Base-by-base conservation (phyloP, 2,329 filamentous ascomycete genomes). In the Talaromyces sp. region DNA sequence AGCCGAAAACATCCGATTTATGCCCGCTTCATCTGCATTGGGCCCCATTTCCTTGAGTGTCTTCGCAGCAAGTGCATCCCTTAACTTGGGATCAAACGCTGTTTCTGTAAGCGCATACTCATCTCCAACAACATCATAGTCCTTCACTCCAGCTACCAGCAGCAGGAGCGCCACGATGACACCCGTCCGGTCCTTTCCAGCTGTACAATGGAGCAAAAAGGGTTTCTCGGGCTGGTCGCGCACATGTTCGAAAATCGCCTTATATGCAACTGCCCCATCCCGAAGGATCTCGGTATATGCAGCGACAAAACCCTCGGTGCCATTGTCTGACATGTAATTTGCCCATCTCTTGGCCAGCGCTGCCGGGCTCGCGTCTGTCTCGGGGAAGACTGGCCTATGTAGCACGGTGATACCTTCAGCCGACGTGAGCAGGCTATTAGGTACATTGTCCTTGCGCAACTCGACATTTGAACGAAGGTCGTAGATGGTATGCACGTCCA, bases 111-210 rank as follows among this genome's bases (percentile, higher is more conserved):
- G 62, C 58, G 66, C 65, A 72, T 92, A 92, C 72, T 92, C 89
- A 8, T 81, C 73, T 13, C 44, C 61, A 0, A 87, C 88, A n/a
- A 90, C 81, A 4, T 75, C 71, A 36, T 83, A 77, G 65, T 86
- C 81, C 1, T 80, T 73, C 0, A 90, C 85, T 4, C 86, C 86
- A 9, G 85, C 85, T 30, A 91, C 78, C 28, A 82, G 76, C 44
- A 91, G 78, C 9, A 92, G 71, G 47, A 93, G 67, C 3, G 88
- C 89, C 55, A 85, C 84, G 52, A 91, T 75, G 4, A 92, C 81
- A 2, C 90, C 90, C 0, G 90, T 92, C 51, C 90, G 81, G 72
- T 93, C 90, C 74, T 93, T 93, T 13, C 90, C 90, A 0, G 88
- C 88, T 0, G 88, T 90, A 73, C 90, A 92, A 70, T 93, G 89